These are phyloP conservation scores for Pythium rhizo-oryzae DNA, from an alignment of 352 stramenopile genomes.

Conservation along the genomic window DNA sequence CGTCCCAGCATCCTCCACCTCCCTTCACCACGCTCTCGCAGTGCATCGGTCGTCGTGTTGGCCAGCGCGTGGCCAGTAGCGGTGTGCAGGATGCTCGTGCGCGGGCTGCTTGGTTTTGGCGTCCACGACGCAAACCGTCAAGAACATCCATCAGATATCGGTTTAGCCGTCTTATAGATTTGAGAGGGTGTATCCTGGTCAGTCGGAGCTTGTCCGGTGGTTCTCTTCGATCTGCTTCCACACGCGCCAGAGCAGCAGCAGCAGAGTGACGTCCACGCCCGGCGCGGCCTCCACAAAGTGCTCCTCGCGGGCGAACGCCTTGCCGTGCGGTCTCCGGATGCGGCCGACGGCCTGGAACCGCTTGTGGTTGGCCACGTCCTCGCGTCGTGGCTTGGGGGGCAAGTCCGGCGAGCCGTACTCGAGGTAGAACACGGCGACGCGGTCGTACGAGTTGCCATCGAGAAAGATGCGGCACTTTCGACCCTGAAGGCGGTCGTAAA, in stretches of 20 bases:
- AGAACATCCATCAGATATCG: too few species aligned
- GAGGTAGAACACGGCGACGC: conserved; percentile 11
- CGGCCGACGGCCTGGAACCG: conserved; percentile 8
- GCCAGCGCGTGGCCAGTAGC: neutral
- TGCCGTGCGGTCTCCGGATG: neutral
- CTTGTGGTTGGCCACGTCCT: neutral
- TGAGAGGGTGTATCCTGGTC: too few species aligned
- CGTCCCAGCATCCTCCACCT: too few species aligned
- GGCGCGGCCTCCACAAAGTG: conserved; percentile 7
- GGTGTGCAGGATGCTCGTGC: conserved; percentile 2
- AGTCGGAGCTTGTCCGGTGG: too few species aligned
- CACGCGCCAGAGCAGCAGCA: conserved; percentile 6
- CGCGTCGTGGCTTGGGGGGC: neutral
- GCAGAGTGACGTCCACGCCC: conserved; percentile 9
- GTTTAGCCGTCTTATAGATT: too few species aligned
- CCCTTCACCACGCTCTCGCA: too few species aligned
- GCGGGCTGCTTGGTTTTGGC: neutral
- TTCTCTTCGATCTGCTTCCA: neutral
- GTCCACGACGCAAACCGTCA: neutral
- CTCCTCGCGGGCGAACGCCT: too few species aligned
- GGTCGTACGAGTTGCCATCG: conserved; percentile 5
- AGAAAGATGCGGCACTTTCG: neutral
- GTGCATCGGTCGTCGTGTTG: neutral
- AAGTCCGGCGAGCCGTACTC: neutral
- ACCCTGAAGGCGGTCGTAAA: conserved; percentile 7